Evolutionary conservation across 495 filamentous ascomycete genomes (phyloP), one percentile per base, ranked within the genome.

Genomic region (Talaromyces ruber): DNA sequence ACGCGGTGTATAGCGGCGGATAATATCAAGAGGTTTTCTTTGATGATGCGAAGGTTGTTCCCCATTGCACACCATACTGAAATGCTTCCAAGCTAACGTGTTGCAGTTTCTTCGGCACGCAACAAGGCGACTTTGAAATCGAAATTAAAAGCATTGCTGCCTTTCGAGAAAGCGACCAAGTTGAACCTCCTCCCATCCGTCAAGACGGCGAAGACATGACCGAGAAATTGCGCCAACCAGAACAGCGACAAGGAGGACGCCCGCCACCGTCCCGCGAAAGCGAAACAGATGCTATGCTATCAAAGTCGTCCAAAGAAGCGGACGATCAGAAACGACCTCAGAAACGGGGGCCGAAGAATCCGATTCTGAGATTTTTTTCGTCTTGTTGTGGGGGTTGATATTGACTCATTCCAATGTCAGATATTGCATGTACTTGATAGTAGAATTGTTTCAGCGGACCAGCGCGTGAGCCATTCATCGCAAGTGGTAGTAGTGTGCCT

Each of bases 31-130:
- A 78, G 86, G 59, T 71, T 94, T 11, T 83, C 85, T 39, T 74
- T 93, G 26, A 90, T 93, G 89, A 86, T 88, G 74, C 73, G 90
- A 66, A 93, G 90, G 89, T 90, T 57, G 78, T 72, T 16, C 62
- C 12, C 54, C 47, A 45, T 50, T 24, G 21, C 11, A 24, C 21
- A n/a, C 6, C 22, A 53, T 11, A 4, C 21, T 22, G 6, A 24
- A 61, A 6, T 37, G 25, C 45, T 21, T 50, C 60, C 25, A 56
- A 4, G 11, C 47, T 28, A 22, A 9, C 21, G 24, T 11, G 16
- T 11, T 9, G 21, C 65, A 91, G 87, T 67, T 92, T 90, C 73
- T 93, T 93, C 66, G 90, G 86, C 7, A 77, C 80, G 0, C 90
- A 92, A 71, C 75, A 88, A 64, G 90, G 90, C 16, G 72, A 80